Percentiles rank a stretch among this genome's conserved stretches.
Conservation (phyloP, 2,329 filamentous ascomycete species). For the Phaeosphaeriaceae sp. region DNA sequence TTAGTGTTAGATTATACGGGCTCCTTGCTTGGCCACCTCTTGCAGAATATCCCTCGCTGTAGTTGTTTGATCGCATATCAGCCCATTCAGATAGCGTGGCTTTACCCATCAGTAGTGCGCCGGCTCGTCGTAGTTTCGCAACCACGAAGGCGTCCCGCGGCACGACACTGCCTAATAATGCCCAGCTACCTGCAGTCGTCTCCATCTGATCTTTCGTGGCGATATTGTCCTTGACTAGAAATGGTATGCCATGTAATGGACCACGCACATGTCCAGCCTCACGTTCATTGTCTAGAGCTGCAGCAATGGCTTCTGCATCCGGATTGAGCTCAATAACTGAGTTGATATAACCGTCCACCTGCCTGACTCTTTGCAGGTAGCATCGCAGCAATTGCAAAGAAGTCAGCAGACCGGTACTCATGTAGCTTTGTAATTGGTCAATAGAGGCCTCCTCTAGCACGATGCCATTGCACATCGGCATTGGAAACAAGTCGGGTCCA, state of each 20-base stretch:
- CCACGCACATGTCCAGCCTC: constrained; percentile 63
- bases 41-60: constrained; percentile 42
- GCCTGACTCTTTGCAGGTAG: constrained; percentile 64
- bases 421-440: constrained; percentile 68
- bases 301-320: constrained; percentile 69
- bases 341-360: constrained; percentile 70
- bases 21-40: constrained; percentile 40
- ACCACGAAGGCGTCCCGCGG: constrained; percentile 74
- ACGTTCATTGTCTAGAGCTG: constrained; percentile 67
- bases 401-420: constrained; percentile 54
- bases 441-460: constrained; percentile 73
- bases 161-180: constrained; percentile 69
- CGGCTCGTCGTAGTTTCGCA: constrained; percentile 65
- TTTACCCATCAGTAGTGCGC: constrained; percentile 73
- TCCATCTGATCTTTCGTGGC: constrained; percentile 71
- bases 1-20: constrained; percentile 72
- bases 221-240: constrained; percentile 71
- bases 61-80: constrained; percentile 43
- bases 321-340: constrained; percentile 72
- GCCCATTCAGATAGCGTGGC: constrained; percentile 77
- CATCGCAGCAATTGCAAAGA: constrained; percentile 30
- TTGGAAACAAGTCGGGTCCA: constrained; percentile 61
- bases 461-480: constrained; percentile 67
- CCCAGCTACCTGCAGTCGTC: constrained; percentile 75
- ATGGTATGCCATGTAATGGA: constrained; percentile 77